Base-by-base conservation (phyloP, 163 green algal species). In the Volvox carteri region DNA sequence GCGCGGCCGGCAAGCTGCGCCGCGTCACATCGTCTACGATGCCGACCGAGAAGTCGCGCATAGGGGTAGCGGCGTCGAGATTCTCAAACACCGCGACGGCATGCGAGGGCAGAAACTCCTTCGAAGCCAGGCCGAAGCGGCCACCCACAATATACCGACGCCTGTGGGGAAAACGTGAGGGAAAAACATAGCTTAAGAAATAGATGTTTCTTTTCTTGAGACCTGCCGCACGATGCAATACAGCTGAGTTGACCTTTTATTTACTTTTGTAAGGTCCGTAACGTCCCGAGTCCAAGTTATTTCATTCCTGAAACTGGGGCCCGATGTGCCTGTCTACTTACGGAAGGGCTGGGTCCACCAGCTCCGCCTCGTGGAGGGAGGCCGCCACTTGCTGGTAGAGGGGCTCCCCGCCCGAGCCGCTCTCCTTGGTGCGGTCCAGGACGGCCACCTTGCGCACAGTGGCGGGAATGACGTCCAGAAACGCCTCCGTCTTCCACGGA, bases 61-160 rank as follows among this genome's bases (percentile, higher is more conserved):
- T 75, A 56, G 90, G 88, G 50, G 60, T 62, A 42, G 54, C 70
- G 21, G 78, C 48, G 30, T 74, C 79, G 84, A 96, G 88, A 83
- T 96, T 94, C 75, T 94, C 90, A 70, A 87, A 95, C 39, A 93
- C 88, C 14, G 93, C 93, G 46, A 90, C 74, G 21, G 86, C 93
- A 89, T 94, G 93, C 46, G 90, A 90, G 8, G 93, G 93, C 3
- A 93, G 95, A 88, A 96, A 96, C 85, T 95, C 93, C 91, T 96
- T 96, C 86, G 88, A 93, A 19, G 86, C 91, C n/a, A 95, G 90
- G 30, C 93, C 93, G 58, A 93, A 96, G 85, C 93, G 92, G 2
- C 93, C 93, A 56, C 93, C 93, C 54, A 94, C 83, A 4, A 96
- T 58, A 37, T 90, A 62, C 42, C 54, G 86, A 28, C 89, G 89